Percentiles rank a stretch among this genome's conserved stretches.
These are phyloP conservation scores for Solanum acaule DNA, from an alignment of 257 asterid species.

Conservation along the genomic window DNA sequence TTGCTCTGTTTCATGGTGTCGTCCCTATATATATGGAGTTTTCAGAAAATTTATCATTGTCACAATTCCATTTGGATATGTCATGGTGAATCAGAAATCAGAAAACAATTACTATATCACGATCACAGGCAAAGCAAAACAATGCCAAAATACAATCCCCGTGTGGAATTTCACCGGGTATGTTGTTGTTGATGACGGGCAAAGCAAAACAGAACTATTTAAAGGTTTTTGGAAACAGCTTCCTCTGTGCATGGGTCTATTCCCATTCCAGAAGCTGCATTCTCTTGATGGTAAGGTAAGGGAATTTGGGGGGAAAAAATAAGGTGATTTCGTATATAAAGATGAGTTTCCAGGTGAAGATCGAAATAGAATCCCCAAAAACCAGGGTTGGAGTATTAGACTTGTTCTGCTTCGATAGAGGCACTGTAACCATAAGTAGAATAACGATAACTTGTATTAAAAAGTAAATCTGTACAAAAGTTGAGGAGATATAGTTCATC, in stretches of 20 bases:
- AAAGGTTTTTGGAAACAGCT: neutral
- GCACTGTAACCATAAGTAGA: neutral
- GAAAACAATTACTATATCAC: neutral
- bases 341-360: too few species aligned
- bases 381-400: neutral
- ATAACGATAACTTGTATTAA: neutral
- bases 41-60: slow-evolving; percentile 19
- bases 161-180: too few species aligned
- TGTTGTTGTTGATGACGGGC: neutral
- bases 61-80: neutral
- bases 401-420: neutral
- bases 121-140: neutral
- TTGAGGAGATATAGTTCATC: neutral
- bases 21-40: slow-evolving; percentile 85
- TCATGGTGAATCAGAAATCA: neutral
- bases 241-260: neutral
- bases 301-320: rapidly evolving
- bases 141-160: too few species aligned
- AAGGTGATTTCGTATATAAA: too few species aligned
- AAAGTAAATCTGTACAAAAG: neutral
- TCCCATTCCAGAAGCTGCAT: neutral
- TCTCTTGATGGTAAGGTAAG: neutral
- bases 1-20: slow-evolving; percentile 82
- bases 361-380: neutral
- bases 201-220: neutral